phyloP scores from a whole-genome alignment of 176 grass and related monocot species.

The Otatea glauca region DNA sequence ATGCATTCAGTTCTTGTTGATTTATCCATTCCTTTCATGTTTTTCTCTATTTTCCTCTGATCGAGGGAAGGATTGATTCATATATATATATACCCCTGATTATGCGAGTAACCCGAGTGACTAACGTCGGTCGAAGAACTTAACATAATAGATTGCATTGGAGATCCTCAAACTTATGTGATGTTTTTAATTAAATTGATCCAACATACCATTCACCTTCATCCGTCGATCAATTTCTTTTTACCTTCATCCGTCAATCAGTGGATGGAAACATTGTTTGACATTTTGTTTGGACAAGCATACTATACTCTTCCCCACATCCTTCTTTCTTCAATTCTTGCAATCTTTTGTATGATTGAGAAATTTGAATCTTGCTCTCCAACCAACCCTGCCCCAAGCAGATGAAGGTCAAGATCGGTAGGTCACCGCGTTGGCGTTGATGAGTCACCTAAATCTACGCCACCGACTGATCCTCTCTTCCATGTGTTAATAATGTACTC shows the following conservation, averaged over 20 bases:
- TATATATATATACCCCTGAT: too few relatives aligned
- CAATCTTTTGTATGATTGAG: neutral
- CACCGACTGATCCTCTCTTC: neutral
- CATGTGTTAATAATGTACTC: neutral
- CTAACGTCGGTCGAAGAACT: too few relatives aligned
- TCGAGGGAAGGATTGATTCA: too few relatives aligned
- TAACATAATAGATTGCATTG: too few relatives aligned
- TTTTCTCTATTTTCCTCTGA: neutral
- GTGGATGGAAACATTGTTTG: neutral
- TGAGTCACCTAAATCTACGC: slow-evolving; percentile 9
- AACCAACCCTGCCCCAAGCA: neutral
- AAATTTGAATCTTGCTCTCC: too few relatives aligned
- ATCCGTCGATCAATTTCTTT: too few relatives aligned
- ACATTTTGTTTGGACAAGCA: neutral
- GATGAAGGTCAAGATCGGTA: neutral
- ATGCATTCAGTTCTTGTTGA: neutral
- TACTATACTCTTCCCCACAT: neutral
- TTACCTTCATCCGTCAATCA: neutral
- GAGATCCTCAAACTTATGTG: too few relatives aligned
- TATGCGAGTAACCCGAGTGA: too few relatives aligned
- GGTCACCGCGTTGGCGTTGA: neutral
- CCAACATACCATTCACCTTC: neutral
- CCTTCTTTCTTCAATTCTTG: neutral
- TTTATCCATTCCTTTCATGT: neutral
- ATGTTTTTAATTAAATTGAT: neutral